Evolutionary conservation across 108 stramenopile species (phyloP).

Genomic region (Nannochloropsis granulata): DNA sequence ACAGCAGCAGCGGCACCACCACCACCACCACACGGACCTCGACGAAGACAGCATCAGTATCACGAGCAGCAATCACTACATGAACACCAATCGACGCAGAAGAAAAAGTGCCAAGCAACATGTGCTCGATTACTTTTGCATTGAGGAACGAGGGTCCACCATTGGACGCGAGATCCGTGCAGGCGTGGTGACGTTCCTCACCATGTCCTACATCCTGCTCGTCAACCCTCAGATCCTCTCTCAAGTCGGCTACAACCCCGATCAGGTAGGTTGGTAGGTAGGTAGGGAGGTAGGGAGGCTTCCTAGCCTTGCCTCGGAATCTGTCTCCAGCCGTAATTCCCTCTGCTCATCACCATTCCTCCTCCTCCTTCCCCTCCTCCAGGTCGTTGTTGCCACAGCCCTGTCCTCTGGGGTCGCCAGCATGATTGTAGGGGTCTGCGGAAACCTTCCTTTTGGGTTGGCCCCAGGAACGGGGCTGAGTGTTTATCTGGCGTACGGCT

Average conservation of each 20-base stretch:
- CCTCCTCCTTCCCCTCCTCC: background rate
- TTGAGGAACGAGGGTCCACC: background rate
- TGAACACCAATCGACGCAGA: too few species aligned
- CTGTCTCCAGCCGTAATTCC: too few species aligned
- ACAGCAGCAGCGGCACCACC: too few species aligned
- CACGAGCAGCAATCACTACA: too few species aligned
- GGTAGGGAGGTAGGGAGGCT: background rate
- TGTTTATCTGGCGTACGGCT: conserved; percentile 43
- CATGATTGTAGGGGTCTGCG: conserved; percentile 39
- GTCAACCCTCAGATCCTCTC: conserved; percentile 50
- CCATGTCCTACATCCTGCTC: conserved; percentile 44
- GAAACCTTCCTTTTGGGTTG: conserved; percentile 48
- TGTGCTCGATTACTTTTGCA: background rate
- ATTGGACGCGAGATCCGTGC: conserved; percentile 38
- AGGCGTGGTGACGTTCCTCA: conserved; percentile 45
- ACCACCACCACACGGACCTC: too few species aligned
- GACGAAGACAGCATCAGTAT: too few species aligned
- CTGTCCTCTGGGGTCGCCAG: conserved; percentile 31
- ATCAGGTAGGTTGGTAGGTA: background rate
- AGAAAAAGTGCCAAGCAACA: background rate
- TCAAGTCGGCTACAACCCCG: conserved; percentile 32
- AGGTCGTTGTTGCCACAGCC: conserved; percentile 44
- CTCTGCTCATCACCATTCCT: background rate
- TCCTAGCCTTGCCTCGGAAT: too few species aligned
- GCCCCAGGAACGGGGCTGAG: conserved; percentile 46